These are phyloP conservation scores for Ilex asprella DNA, from an alignment of 257 asterid species.

Conservation along the genomic window DNA sequence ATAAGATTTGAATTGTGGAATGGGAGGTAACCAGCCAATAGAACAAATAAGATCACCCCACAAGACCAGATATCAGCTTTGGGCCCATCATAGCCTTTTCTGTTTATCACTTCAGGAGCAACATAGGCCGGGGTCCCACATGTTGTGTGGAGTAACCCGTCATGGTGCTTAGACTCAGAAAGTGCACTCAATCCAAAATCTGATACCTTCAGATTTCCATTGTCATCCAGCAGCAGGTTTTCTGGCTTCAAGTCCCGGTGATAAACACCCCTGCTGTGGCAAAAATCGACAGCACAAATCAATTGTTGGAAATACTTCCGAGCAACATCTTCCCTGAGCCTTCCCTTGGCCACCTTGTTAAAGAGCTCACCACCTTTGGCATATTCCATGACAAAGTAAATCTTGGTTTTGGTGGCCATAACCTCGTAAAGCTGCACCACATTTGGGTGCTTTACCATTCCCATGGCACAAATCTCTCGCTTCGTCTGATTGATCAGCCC, in stretches of 20 bases:
- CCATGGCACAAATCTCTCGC: conserved; percentile 67
- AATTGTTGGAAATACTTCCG: conserved; percentile 65
- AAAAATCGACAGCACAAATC: conserved; percentile 48
- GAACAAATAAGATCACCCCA: conserved; percentile 65
- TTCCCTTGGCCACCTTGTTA: conserved; percentile 57
- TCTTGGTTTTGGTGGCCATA: conserved; percentile 71
- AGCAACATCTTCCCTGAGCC: conserved; percentile 51
- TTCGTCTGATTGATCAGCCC: conserved; percentile 67
- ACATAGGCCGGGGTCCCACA: conserved; percentile 87
- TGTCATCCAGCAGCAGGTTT: conserved; percentile 63
- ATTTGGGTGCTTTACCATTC: conserved; percentile 49
- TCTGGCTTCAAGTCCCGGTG: conserved; percentile 82
- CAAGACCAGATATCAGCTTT: conserved; percentile 83
- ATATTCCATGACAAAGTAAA: conserved; percentile 63
- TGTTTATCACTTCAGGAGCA: conserved; percentile 65
- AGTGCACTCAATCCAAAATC: conserved; percentile 81
- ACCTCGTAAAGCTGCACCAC: conserved; percentile 63
- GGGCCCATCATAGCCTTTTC: conserved; percentile 64
- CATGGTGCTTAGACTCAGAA: conserved; percentile 42
- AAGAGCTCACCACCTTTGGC: conserved; percentile 89
- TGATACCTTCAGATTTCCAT: conserved; percentile 57
- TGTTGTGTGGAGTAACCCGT: conserved; percentile 75
- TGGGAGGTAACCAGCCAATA: conserved; percentile 68
- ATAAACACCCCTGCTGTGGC: conserved; percentile 64
- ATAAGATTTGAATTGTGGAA: conserved; percentile 54